Conservation (phyloP, 1,139 yeast species). For the Blastobotrys malaysiensis region DNA sequence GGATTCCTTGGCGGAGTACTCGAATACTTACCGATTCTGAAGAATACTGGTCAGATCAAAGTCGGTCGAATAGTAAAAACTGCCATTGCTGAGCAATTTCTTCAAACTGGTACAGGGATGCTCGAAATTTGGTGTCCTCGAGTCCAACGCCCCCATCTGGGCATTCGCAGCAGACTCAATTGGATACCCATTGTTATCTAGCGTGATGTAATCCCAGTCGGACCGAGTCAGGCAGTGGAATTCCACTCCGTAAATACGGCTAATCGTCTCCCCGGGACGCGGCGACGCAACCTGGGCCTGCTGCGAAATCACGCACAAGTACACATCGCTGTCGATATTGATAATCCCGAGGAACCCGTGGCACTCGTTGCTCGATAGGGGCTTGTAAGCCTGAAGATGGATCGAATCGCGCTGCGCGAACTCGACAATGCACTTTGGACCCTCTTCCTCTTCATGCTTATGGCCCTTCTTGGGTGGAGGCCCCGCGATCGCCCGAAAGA, state of each 20-base stretch:
- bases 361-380: constrained; percentile 52
- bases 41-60: constrained; percentile 83
- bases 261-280: constrained; percentile 69
- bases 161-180: constrained; percentile 28
- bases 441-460: constrained; percentile 7
- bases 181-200: constrained; percentile 64
- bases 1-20: background rate
- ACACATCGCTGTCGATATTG: constrained; percentile 58
- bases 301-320: constrained; percentile 75
- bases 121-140: constrained; percentile 36
- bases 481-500: constrained; percentile 31
- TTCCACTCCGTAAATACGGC: constrained; percentile 77
- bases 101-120: constrained; percentile 84
- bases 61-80: constrained; percentile 87
- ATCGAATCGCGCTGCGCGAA: constrained; percentile 29
- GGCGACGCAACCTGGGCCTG: constrained; percentile 79
- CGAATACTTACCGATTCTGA: constrained; percentile 43
- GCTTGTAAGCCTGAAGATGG: constrained; percentile 30
- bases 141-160: constrained; percentile 21
- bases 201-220: constrained; percentile 73
- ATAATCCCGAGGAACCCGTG: constrained; percentile 85
- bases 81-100: constrained; percentile 76
- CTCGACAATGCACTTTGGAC: constrained; percentile 36
- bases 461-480: constrained; percentile 6
- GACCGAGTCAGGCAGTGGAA: constrained; percentile 68